Conservation (phyloP, 2,329 filamentous ascomycete genomes). For the Aspergillus awamori region DNA sequence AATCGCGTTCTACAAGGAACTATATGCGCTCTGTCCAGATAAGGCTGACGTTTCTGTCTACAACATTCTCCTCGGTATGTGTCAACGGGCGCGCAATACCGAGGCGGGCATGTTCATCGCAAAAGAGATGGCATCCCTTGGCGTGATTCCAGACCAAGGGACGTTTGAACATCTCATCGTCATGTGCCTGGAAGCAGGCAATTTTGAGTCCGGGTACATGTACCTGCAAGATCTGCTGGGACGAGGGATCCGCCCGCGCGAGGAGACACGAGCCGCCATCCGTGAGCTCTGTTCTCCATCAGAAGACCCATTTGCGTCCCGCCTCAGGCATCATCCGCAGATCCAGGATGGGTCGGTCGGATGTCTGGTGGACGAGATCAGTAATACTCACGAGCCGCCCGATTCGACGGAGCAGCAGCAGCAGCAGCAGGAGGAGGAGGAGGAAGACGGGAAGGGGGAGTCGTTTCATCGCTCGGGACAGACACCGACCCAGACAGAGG, state of each 20-base stretch:
- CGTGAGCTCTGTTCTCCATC: conserved; percentile 32
- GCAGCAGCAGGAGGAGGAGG: background rate
- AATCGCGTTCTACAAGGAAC: conserved; percentile 62
- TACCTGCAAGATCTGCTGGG: conserved; percentile 43
- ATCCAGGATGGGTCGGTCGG: conserved; percentile 21
- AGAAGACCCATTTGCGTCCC: conserved; percentile 34
- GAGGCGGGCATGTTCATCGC: conserved; percentile 64
- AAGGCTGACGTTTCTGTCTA: conserved; percentile 56
- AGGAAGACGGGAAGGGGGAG: background rate
- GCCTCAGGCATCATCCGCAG: conserved; percentile 34
- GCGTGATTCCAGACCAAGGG: conserved; percentile 56
- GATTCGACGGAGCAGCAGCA: background rate
- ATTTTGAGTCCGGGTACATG: conserved; percentile 40
- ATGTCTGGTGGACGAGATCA: conserved; percentile 4
- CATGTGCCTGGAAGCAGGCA: conserved; percentile 53
- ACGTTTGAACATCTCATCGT: conserved; percentile 67
- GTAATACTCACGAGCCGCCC: background rate
- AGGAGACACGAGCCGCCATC: conserved; percentile 31
- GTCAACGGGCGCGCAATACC: conserved; percentile 49
- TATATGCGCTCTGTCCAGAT: conserved; percentile 55
- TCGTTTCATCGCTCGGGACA: background rate
- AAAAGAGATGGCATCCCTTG: conserved; percentile 62
- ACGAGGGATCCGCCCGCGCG: conserved; percentile 32
- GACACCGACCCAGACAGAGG: conserved; percentile 4
- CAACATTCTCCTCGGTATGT: conserved; percentile 61